Evolutionary conservation across 2,329 filamentous ascomycete genomes (phyloP), one percentile per base, ranked within the genome.

Genomic region (Sphaerulina musiva): DNA sequence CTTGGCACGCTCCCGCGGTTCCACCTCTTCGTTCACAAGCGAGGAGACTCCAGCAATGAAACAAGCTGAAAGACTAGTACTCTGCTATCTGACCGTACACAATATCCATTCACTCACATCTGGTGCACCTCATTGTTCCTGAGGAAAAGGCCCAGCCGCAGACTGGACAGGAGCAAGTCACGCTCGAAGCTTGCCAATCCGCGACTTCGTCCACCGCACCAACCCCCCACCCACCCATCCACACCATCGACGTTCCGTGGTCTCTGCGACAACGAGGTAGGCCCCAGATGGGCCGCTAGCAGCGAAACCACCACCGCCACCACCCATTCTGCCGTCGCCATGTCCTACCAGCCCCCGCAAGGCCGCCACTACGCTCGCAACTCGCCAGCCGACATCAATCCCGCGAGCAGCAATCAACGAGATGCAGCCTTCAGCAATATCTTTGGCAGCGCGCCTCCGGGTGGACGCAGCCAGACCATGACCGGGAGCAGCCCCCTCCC

Each of bases 371-470:
- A 53, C 17, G 50, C 44, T 17, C 50, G 50, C 44, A 51, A 51
- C 41, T 20, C 43, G 43, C 43, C 50, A 26, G 43, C 50, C 45
- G 50, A 53, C 26, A 53, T 53, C 44, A 53, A 47, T 26, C 50
- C 50, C 38, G 50, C 50, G 43, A 53, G 50, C 50, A 53, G 43
- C 43, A 45, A 45, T 20, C 50, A 53, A 29, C 86, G 93, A 74
- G 91, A 98, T 81, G 89, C 89, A 63, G 93, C 92, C 62, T 98
- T 95, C 73, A 89, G 87, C 62, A 92, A 92, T 74, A 97, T 97
- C 69, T 98, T 97, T 70, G 93, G 92, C 64, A 84, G 84, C 61
- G 81, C 88, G 61, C 90, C 89, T 60, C 89, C 89, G 45, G 83
- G 88, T 44, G 92, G 92, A 55, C 86, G 93, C 70, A 95, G 91